phyloP scores from a whole-genome alignment of 23 red algal species.

The Gracilaria caudata region DNA sequence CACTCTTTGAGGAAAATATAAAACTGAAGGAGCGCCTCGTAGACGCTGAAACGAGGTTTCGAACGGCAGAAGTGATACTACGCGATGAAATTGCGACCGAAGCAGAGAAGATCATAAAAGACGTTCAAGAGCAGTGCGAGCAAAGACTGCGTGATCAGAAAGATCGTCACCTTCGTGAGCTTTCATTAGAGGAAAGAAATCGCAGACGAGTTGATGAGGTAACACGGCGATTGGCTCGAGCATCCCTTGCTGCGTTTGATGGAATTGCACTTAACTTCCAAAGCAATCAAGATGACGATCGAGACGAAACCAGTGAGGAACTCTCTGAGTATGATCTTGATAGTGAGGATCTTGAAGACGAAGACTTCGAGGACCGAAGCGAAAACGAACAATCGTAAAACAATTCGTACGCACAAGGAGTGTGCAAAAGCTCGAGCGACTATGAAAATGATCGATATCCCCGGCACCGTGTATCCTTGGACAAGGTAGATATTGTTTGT shows the following conservation, averaged over 20 bases:
- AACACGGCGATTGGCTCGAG: constrained; percentile 3
- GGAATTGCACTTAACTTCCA: constrained; percentile 18
- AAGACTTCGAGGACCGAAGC: not conserved
- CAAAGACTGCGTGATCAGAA: not conserved
- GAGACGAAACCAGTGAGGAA: not conserved
- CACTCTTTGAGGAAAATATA: constrained; percentile 42
- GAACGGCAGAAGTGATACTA: constrained; percentile 39
- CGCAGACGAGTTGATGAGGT: constrained; percentile 11
- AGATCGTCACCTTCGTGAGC: constrained; percentile 12
- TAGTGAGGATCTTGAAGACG: not conserved
- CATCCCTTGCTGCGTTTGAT: constrained; percentile 30
- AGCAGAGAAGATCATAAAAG: constrained; percentile 55
- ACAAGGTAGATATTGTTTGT: too few relatives aligned
- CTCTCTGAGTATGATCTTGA: constrained; percentile 12
- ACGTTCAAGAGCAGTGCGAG: constrained; percentile 63
- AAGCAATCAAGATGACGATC: not conserved
- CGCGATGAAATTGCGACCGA: constrained; percentile 61
- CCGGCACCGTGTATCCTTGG: too few relatives aligned
- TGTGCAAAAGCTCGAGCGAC: not conserved
- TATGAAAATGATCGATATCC: not conserved
- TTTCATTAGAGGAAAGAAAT: not conserved
- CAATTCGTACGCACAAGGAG: too few relatives aligned
- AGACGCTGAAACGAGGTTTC: constrained; percentile 42
- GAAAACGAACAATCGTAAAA: not conserved
- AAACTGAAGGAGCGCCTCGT: constrained; percentile 49